Percentiles rank a stretch among this genome's conserved stretches.
Evolutionary conservation across 371 early-diverging fungal genomes (phyloP).

Genomic region (Mucor saturninus): DNA sequence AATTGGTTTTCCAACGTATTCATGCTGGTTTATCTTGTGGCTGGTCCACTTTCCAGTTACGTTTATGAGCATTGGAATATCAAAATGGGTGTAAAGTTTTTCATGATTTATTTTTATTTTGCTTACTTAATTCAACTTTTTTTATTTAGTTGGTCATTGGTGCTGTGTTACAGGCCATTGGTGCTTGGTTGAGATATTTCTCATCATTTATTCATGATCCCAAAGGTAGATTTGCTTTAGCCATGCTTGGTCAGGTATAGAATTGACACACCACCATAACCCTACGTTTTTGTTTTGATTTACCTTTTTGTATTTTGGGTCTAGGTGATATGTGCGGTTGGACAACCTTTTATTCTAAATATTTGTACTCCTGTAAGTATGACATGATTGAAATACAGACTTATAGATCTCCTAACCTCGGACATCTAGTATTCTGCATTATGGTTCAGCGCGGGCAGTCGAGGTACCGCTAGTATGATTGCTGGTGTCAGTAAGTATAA

Average conservation of each 20-base stretch:
- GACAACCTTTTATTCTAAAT: conserved; percentile 53
- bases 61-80: conserved; percentile 56
- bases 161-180: conserved; percentile 40
- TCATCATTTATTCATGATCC: conserved; percentile 36
- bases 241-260: conserved; percentile 48
- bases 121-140: not conserved
- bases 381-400: not conserved
- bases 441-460: conserved; percentile 49
- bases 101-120: not conserved
- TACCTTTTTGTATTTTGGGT: not conserved
- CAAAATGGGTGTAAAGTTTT: conserved; percentile 43
- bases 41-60: conserved; percentile 56
- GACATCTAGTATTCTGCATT: conserved; percentile 46
- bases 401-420: not conserved
- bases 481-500: conserved; percentile 42
- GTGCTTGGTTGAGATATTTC: conserved; percentile 51
- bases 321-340: conserved; percentile 47
- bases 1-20: conserved; percentile 61
- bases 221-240: conserved; percentile 37
- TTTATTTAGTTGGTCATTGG: conserved; percentile 41
- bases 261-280: not conserved
- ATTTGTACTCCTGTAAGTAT: conserved; percentile 49
- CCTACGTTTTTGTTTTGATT: not conserved
- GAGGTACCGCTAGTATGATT: conserved; percentile 46
- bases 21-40: conserved; percentile 56